Evolutionary conservation across 257 asterid species (phyloP), one percentile per base, ranked within the genome.

Genomic region (Petrea volubilis): DNA sequence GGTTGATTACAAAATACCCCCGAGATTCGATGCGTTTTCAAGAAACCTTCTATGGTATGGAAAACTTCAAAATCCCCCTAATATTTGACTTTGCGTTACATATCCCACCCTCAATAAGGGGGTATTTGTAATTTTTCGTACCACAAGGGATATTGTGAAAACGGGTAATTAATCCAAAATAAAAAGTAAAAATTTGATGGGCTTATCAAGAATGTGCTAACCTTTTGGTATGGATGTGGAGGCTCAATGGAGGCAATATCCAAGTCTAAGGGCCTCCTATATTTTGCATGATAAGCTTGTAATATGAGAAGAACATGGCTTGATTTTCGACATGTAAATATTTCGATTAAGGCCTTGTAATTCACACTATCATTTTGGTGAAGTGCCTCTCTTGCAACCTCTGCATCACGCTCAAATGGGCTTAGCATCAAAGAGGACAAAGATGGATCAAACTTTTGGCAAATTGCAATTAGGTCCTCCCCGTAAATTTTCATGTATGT

Each of bases 231-330:
- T 3, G 93, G 93, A 51, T 83, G 81, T 33, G 84, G 74, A 29
- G 97, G 88, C 43, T 90, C 96, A 55, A 85, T 74, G 47, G 51
- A n/a, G 63, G 88, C 72, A 60, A 90, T 85, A 31, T 86, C 92
- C 50, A 80, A 58, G 63, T 80, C 90, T 27, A 90, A 70, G 2
- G 72, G 84, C 47, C 72, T 70, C 77, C 79, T 72, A n/a, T 68
- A 90, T 31, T 73, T 85, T 0, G 85, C 73, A n/a, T 31, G 73
- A 77, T 88, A 90, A 8, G 96, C 87, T 55, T 82, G 92, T 23
- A 74, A 86, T 15, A 85, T 82, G 56, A 85, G 88, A 69, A 80
- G 83, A 40, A 90, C 87, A 69, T 88, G 93, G 74, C 97, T 90
- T 17, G 97, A 90, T 71, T 88, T 88, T 55, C 88, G 76, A 68